Conservation (phyloP, 352 stramenopile species). For the Stephanocyclus meneghinianus region DNA sequence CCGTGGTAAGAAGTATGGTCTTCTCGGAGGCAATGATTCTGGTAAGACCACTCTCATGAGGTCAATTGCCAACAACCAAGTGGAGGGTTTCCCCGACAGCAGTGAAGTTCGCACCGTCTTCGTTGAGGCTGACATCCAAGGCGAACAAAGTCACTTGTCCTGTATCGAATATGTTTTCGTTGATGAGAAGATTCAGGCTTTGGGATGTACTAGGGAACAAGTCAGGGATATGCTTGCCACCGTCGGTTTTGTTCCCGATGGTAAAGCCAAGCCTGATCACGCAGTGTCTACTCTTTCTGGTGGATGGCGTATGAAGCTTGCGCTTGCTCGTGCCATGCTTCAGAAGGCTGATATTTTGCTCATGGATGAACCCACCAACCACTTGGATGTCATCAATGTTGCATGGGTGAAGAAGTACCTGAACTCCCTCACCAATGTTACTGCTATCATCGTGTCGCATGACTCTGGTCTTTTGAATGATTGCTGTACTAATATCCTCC, state of each 20-base stretch:
- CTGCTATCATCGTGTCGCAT: conserved; percentile 95
- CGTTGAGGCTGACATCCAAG: conserved; percentile 93
- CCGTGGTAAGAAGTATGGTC: conserved; percentile 92
- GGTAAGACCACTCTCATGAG: conserved; percentile 95
- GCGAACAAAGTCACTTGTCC: conserved; percentile 86
- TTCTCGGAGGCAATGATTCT: conserved; percentile 94
- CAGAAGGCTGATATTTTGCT: conserved; percentile 94
- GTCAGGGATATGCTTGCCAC: conserved; percentile 86
- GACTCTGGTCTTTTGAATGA: conserved; percentile 96
- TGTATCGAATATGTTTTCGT: conserved; percentile 90
- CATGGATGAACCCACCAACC: conserved; percentile 93
- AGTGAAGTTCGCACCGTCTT: conserved; percentile 92
- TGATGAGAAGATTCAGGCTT: conserved; percentile 86
- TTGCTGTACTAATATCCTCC: conserved; percentile 94
- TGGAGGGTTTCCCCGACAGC: conserved; percentile 89
- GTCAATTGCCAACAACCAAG: conserved; percentile 90
- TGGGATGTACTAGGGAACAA: conserved; percentile 82
- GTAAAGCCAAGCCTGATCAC: conserved; percentile 89
- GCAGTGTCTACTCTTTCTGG: conserved; percentile 91
- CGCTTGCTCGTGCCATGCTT: conserved; percentile 91
- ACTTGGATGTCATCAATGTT: conserved; percentile 95
- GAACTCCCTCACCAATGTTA: conserved; percentile 92
- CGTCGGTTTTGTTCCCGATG: conserved; percentile 89
- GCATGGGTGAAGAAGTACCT: conserved; percentile 96
- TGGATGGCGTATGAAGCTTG: conserved; percentile 97